Conservation (phyloP, 179 eudicot genomes). For the Beta corolliflora region DNA sequence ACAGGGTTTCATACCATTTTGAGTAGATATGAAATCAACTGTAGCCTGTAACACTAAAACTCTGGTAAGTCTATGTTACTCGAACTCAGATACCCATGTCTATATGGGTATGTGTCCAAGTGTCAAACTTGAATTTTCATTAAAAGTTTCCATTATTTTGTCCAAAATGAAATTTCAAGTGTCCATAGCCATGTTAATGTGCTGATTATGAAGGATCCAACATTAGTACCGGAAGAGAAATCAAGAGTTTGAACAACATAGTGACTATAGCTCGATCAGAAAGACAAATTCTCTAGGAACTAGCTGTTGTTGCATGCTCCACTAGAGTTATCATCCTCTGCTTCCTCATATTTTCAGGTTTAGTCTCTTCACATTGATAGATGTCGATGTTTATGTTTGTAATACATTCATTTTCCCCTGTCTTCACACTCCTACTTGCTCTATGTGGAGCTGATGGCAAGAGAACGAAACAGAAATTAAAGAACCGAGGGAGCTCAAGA, state of each 20-base stretch:
- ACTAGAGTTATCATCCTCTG: not conserved
- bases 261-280: no score
- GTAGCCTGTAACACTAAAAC: no score
- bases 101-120: no score
- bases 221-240: no score
- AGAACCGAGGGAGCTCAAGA: not conserved
- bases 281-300: not conserved
- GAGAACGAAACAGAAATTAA: not conserved
- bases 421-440: not conserved
- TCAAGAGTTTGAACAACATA: no score
- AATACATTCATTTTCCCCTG: not conserved
- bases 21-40: not conserved
- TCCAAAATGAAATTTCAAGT: no score
- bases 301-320: not conserved
- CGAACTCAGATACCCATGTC: no score
- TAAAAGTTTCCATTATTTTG: no score
- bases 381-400: not conserved
- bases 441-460: not conserved
- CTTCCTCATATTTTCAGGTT: not conserved
- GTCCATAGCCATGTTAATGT: no score
- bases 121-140: no score
- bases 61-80: no score
- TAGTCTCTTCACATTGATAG: not conserved
- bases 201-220: no score
- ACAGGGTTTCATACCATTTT: not conserved